Conservation (phyloP, 768 basidiomycete genomes). For the Dentipellis fragilis region DNA sequence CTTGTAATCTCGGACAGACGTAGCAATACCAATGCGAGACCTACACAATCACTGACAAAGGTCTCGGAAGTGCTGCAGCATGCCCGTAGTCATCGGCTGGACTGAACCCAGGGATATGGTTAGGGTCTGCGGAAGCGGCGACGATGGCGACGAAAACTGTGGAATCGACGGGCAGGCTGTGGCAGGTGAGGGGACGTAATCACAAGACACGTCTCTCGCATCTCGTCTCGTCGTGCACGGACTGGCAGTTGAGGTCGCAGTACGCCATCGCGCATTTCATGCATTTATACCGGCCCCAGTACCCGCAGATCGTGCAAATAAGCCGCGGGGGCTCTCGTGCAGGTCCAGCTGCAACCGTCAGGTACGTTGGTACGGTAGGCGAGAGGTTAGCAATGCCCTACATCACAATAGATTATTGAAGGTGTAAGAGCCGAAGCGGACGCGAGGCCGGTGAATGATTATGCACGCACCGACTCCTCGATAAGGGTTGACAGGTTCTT, state of each 20-base stretch:
- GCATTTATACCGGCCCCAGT: conserved; percentile 75
- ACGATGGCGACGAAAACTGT: not conserved
- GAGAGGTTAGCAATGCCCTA: conserved; percentile 54
- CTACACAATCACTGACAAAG: too few species aligned
- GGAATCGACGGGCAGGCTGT: not conserved
- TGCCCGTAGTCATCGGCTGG: not conserved
- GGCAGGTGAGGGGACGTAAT: not conserved
- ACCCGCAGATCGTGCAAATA: conserved; percentile 82
- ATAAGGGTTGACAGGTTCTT: conserved; percentile 67
- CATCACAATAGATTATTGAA: not conserved
- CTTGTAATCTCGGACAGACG: too few species aligned
- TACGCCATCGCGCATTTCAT: conserved; percentile 67
- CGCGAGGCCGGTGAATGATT: not conserved
- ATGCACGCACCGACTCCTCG: conserved; percentile 64
- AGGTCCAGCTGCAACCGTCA: conserved; percentile 55
- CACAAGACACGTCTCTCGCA: conserved; percentile 67
- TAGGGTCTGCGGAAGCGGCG: not conserved
- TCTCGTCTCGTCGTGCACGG: conserved; percentile 68
- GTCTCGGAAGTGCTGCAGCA: too few species aligned
- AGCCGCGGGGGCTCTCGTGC: conserved; percentile 56
- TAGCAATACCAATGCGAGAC: too few species aligned
- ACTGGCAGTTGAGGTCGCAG: conserved; percentile 65
- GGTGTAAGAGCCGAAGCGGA: not conserved
- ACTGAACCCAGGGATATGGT: not conserved
- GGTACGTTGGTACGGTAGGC: conserved; percentile 50